phyloP scores from a whole-genome alignment of 164 flowering plant genomes.

The Macadamia integrifolia region DNA sequence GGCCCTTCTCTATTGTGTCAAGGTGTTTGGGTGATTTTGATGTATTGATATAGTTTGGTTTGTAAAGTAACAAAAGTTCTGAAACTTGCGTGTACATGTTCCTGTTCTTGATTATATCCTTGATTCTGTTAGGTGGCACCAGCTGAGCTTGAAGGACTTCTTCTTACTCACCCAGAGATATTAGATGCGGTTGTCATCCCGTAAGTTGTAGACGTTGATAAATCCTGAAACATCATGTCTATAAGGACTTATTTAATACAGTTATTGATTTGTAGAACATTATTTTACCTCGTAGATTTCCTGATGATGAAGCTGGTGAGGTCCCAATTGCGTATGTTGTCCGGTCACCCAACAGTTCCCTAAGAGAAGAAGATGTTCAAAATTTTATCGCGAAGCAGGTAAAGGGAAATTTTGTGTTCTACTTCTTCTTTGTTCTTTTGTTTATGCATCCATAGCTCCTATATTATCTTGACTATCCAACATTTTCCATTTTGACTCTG shows the following conservation, averaged over 20 bases:
- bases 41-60: too few relatives aligned
- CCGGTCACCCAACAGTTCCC: slow-evolving; percentile 54
- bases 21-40: too few relatives aligned
- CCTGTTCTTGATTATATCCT: background rate
- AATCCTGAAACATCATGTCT: background rate
- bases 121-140: slow-evolving; percentile 61
- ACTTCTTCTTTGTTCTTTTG: background rate
- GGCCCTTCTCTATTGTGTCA: too few relatives aligned
- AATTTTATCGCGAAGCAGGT: slow-evolving; percentile 83
- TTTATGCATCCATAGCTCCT: background rate
- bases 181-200: slow-evolving; percentile 90
- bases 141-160: slow-evolving; percentile 90
- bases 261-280: background rate
- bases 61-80: too few relatives aligned
- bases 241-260: background rate
- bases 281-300: slow-evolving; percentile 37
- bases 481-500: too few relatives aligned
- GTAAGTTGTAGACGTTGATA: slow-evolving; percentile 40
- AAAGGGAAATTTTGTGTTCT: background rate
- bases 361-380: slow-evolving; percentile 57
- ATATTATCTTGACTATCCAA: too few relatives aligned
- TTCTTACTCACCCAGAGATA: slow-evolving; percentile 83
- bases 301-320: slow-evolving; percentile 87
- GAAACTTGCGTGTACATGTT: too few relatives aligned
- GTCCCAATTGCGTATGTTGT: slow-evolving; percentile 81